Base-by-base conservation (phyloP, 176 grass and related monocot genomes). In the Raddia guianensis region DNA sequence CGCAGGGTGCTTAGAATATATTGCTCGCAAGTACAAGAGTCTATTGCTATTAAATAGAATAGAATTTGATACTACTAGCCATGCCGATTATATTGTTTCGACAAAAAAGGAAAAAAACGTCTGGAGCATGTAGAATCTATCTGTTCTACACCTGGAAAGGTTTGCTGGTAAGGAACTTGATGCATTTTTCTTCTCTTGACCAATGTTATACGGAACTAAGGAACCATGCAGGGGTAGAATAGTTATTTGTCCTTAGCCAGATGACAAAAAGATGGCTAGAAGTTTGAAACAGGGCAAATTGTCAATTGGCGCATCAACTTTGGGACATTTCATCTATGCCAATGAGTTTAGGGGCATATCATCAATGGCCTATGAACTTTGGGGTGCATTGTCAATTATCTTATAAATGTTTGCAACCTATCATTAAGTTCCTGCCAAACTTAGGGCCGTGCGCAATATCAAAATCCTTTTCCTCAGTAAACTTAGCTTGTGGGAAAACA, bases 1-100 rank as follows among this genome's bases (percentile, higher is more conserved):
- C 14, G 34, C 4, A 9, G 35, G 53, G 67, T 82, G n/a, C 68
- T 72, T 63, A 72, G 32, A 63, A 72, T 52, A 72, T 63, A 33
- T 73, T 8, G 18, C 27, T 18, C 10, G 8, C 18, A 13, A 21
- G 65, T 62, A 77, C 73, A 44, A 15, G 15, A 13, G n/a, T 18
- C 45, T 51, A 19, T 69, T 40, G 62, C 18, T 74, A 64, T 61
- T 62, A 72, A 62, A 61, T 16, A 72, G 15, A 72, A 6, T 40
- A 15, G 4, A 44, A 49, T 33, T 0, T 11, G 40, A 34, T 16
- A 72, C 62, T 8, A 16, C 32, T 46, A 44, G 48, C 35, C 8
- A 45, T 1, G 70, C 58, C 3, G 35, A 55, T 63, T 34, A 65
- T 54, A 16, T 12, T 66, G 60, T 3, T 55, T 48, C 33, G 32